These are phyloP conservation scores for Tuber calosporum DNA, from an alignment of 495 filamentous ascomycete genomes.

Conservation along the genomic window DNA sequence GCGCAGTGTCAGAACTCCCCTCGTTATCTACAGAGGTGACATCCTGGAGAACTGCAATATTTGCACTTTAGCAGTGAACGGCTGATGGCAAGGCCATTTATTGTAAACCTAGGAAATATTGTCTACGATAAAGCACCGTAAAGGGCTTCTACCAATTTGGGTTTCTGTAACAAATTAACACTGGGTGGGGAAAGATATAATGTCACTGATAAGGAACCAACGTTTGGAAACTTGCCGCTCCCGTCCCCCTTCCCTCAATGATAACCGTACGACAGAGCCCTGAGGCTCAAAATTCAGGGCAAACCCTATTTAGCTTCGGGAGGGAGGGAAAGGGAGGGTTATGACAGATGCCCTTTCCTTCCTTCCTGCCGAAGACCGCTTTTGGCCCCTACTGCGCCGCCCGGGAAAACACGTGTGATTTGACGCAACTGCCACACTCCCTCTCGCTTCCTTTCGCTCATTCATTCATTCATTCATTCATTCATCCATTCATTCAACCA, in stretches of 20 bases:
- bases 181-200: neutral
- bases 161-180: neutral
- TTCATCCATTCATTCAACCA: too few species aligned
- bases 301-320: neutral
- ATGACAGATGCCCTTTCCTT: neutral
- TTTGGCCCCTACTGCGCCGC: neutral
- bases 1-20: neutral
- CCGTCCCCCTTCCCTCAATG: neutral
- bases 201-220: neutral
- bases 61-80: neutral
- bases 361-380: neutral
- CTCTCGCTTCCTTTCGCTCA: neutral
- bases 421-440: neutral
- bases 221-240: neutral
- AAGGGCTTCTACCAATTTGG: neutral
- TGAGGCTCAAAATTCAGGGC: conserved; percentile 1
- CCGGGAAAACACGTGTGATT: neutral
- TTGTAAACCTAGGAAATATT: neutral
- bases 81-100: neutral
- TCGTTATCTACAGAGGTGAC: neutral
- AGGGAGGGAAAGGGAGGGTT: neutral
- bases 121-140: neutral
- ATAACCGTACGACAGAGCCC: neutral
- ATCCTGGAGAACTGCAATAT: neutral
- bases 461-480: neutral